Conservation (phyloP, 2,329 filamentous ascomycete genomes). For the Intubia oerlemansii region DNA sequence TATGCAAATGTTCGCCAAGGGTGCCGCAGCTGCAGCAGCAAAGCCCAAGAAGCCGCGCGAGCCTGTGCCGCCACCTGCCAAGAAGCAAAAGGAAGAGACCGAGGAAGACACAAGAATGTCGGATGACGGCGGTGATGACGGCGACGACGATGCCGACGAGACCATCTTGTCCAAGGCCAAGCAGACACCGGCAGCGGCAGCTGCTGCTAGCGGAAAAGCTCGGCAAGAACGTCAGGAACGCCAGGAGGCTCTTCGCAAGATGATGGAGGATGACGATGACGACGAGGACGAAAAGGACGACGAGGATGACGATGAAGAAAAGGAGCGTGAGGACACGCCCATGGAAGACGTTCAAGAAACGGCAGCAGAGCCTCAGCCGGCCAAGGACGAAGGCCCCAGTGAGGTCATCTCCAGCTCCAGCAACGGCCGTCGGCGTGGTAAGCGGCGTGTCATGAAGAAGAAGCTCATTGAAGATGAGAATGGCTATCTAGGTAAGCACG, state of each 20-base stretch:
- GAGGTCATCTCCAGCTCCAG: conserved; percentile 26
- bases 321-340: conserved; percentile 17
- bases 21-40: conserved; percentile 21
- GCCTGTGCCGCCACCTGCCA: neutral
- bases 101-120: conserved; percentile 29
- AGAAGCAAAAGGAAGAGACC: conserved; percentile 12
- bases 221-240: conserved; percentile 37
- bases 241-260: conserved; percentile 43
- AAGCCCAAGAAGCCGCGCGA: conserved; percentile 27
- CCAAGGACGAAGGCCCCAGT: conserved; percentile 16
- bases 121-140: conserved; percentile 13
- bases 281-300: conserved; percentile 32
- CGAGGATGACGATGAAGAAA: conserved; percentile 16
- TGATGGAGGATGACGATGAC: conserved; percentile 57
- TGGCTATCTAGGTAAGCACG: conserved; percentile 71
- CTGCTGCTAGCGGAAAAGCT: too few relatives aligned
- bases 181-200: too few relatives aligned
- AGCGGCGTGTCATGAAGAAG: conserved; percentile 68
- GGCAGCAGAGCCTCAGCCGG: conserved; percentile 15
- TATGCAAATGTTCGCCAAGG: conserved; percentile 61
- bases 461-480: conserved; percentile 72
- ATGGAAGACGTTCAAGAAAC: conserved; percentile 10
- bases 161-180: conserved; percentile 21
- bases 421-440: conserved; percentile 51
- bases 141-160: conserved; percentile 24